Evolutionary conservation across 805 yeast species (phyloP).

Genomic region (Candida michaelii): DNA sequence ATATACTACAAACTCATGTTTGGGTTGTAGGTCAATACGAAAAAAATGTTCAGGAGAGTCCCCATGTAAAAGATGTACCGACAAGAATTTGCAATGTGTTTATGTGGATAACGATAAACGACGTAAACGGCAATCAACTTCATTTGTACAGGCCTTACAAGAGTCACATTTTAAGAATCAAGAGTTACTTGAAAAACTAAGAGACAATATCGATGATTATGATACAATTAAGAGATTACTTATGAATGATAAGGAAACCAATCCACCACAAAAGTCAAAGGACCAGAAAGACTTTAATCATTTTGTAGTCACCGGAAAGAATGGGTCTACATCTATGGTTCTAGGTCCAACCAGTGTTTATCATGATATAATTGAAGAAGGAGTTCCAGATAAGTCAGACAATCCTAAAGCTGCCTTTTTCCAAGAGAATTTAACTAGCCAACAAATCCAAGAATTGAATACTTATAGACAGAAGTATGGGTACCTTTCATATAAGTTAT

Average conservation of each 20-base stretch:
- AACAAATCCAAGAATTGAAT: conserved; percentile 5
- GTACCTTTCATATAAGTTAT: conserved; percentile 4
- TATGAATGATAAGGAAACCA: neutral
- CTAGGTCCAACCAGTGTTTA: conserved; percentile 16
- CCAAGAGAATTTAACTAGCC: neutral
- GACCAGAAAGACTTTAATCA: conserved; percentile 5
- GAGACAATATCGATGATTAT: conserved; percentile 4
- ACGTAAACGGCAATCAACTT: conserved; percentile 6
- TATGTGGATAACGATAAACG: conserved; percentile 11
- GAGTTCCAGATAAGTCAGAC: neutral
- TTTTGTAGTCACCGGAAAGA: conserved; percentile 5
- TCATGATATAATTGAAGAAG: conserved; percentile 9
- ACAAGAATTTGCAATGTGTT: conserved; percentile 6
- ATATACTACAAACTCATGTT: neutral
- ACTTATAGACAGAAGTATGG: conserved; percentile 8
- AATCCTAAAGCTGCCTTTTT: neutral
- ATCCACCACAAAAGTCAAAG: neutral
- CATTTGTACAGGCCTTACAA: conserved; percentile 13
- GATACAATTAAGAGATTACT: conserved; percentile 4
- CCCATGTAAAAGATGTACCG: conserved; percentile 11
- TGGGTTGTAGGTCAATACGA: neutral
- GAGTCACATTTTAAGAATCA: conserved; percentile 3
- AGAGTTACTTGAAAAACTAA: conserved; percentile 6
- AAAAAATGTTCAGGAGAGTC: conserved; percentile 12
- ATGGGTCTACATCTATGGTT: conserved; percentile 7